Evolutionary conservation across 2,329 filamentous ascomycete genomes (phyloP), one percentile per base, ranked within the genome.

Genomic region (Cladosporium halotolerans): DNA sequence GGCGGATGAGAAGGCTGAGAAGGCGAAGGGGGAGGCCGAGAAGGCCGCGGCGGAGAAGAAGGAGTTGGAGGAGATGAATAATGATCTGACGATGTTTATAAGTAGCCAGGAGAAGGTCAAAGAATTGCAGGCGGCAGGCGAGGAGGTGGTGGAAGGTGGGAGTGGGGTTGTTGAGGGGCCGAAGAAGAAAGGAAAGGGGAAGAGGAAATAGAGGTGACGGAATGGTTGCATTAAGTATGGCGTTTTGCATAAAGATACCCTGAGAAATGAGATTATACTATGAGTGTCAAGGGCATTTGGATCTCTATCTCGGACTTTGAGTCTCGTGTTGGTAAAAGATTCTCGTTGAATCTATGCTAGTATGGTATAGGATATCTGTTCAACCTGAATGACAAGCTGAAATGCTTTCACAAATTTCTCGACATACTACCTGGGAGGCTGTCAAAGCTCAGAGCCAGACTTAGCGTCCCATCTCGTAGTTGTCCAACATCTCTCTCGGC

Each of bases 61-160:
- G 38, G 89, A 95, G 60, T 72, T 96, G 41, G 82, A 84, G 59
- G 90, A 95, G 68, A 86, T 90, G 77, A 95, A 96, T 66, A 80
- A 87, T 11, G 92, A 96, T 67, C 68, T 96, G 66, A 84, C 79
- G 47, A 91, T 95, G 78, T 95, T 92, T 65, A 92, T 96, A 55
- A 88, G 83, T 16, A 86, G 88, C 0, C 83, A 87, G 69, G 84
- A 93, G 70, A 92, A 89, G 70, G 71, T 96, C 62, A 85, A 81
- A 72, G 80, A 85, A 68, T 72, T 90, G 54, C 60, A 68, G 55
- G 66, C 60, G 19, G 58, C 81, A 54, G 80, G 82, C 32, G 87
- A 86, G n/a, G 88, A 92, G 68, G 70, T 93, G 36, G 82, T 84
- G 59, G 86, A 85, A 48, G 88, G 87, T 0, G 88, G 80, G 50